Base-by-base conservation (phyloP, 139 green algal genomes). In the Auxenochlorella protothecoides region DNA sequence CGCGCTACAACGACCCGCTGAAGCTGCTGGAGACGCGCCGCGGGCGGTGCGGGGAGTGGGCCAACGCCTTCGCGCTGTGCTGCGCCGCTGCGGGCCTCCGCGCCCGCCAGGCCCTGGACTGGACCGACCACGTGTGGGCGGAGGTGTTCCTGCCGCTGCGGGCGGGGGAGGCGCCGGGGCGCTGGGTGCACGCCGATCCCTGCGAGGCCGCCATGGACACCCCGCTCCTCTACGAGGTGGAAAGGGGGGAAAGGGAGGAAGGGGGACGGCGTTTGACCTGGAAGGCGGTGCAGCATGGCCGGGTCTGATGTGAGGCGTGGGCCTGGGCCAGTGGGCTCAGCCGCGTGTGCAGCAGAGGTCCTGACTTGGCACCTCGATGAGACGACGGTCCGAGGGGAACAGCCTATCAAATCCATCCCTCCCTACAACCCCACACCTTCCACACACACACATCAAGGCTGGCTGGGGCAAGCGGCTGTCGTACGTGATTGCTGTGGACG, bases 401-500 rank as follows among this genome's bases (percentile, higher is more conserved):
- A 70, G 9, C 4, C 5, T 15, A 56, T 51, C 57, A 53, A 13
- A 12, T 8, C 11, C 10, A 44, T 71, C n/a, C 53, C 3, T 65
- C 6, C 3, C 11, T 59, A 6, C 55, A 56, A 10, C 55, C 16
- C 8, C 4, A 61, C 52, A 16, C 6, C 12, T 61, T 6, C 11
- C 53, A 61, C 10, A 59, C 53, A n/a, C 3, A 9, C 56, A 12
- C 51, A 5, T 60, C 6, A 44, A 87, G 80, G 71, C 51, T 7
- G 91, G 91, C 4, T 97, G 91, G 91, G 87, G 86, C 66, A 97
- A 97, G 76, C 54, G 76, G 78, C 77, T 92, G 55, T 75, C 44
- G 0, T 90, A 92, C 54, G 85, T 91, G 16, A n/a, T 96, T n/a
- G 89, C 78, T 0, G 80, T 88, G 6, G 78, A 79, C 27, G 68